Evolutionary conservation across 108 stramenopile genomes (phyloP), one percentile per base, ranked within the genome.

Genomic region (Nitzschia putrida): DNA sequence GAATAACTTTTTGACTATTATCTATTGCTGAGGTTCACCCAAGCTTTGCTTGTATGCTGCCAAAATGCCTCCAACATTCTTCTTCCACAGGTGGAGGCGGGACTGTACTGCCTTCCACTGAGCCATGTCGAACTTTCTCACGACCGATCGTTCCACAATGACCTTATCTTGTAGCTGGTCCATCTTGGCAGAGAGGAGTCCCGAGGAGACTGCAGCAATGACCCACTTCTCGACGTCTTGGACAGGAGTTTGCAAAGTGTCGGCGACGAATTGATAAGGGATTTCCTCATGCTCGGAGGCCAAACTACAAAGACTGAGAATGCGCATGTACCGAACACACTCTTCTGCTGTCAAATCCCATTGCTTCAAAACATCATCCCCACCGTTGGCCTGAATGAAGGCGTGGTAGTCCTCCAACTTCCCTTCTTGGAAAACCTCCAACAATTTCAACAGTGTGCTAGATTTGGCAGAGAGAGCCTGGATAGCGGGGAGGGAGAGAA

Each of bases 111-210:
- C 79, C 52, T 84, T 89, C 92, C 92, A 93, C 70, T 93, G 88
- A n/a, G 85, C 76, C 60, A 77, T 76, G 25, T 90, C 89, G 63
- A 93, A 93, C 64, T 84, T 78, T 61, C 92, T 69, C 0, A 91
- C 88, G 10, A 83, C 90, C 63, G 86, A 87, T 51, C 93, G 77
- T 67, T 91, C 88, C 23, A 95, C 93, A 69, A 91, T 82, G 12
- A 95, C 87, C 57, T 81, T 86, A 61, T 87, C 58, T 40, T 79
- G 75, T 50, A 95, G 66, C 61, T 95, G 93, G 66, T 95, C 93
- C 90, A 95, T 95, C 73, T 92, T 95, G 64, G 90, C 90, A 20
- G 83, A 79, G 61, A 95, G 73, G 52, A 95, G 74, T 9, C 90
- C 93, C 16, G 81, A 85, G 40, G 83, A 81, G 21, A 95, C 86